Percentiles rank a stretch among this genome's conserved stretches.
These are phyloP conservation scores for Daedaleopsis sinensis DNA, from an alignment of 768 basidiomycete genomes.

Conservation along the genomic window DNA sequence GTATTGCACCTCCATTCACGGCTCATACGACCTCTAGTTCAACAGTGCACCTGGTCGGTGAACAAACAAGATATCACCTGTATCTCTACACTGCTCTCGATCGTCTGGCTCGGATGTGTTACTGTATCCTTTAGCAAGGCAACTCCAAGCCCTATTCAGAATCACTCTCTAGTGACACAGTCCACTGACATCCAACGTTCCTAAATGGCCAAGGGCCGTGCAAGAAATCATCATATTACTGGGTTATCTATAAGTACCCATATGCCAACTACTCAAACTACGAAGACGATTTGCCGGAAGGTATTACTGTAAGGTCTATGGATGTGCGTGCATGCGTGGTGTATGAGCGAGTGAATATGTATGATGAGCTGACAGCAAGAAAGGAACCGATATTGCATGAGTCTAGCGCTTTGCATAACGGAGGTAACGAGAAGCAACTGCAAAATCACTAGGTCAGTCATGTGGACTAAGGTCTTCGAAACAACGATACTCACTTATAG, in stretches of 20 bases:
- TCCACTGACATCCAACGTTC: no score
- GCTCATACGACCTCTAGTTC: slow-evolving; percentile 41
- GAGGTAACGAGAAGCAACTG: slow-evolving; percentile 71
- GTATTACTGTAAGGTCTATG: neutral
- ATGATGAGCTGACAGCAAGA: neutral
- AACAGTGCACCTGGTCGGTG: slow-evolving; percentile 46
- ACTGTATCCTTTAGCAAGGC: slow-evolving; percentile 9
- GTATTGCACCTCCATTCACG: neutral
- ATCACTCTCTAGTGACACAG: neutral
- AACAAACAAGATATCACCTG: neutral
- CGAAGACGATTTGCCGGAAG: neutral
- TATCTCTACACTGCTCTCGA: slow-evolving; percentile 4
- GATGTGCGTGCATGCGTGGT: neutral
- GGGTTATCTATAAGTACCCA: no score
- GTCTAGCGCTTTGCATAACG: slow-evolving; percentile 67
- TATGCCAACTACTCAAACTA: no score
- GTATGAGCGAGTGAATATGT: neutral
- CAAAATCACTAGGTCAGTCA: slow-evolving; percentile 12
- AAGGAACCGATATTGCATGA: neutral
- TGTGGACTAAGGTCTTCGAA: neutral
- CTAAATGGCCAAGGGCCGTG: no score
- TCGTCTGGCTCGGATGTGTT: neutral
- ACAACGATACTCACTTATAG: slow-evolving; percentile 44
- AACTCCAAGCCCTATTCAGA: neutral
- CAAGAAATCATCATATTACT: no score